These are phyloP conservation scores for Nicotiana tabacum DNA, from an alignment of 257 asterid species.

Conservation along the genomic window DNA sequence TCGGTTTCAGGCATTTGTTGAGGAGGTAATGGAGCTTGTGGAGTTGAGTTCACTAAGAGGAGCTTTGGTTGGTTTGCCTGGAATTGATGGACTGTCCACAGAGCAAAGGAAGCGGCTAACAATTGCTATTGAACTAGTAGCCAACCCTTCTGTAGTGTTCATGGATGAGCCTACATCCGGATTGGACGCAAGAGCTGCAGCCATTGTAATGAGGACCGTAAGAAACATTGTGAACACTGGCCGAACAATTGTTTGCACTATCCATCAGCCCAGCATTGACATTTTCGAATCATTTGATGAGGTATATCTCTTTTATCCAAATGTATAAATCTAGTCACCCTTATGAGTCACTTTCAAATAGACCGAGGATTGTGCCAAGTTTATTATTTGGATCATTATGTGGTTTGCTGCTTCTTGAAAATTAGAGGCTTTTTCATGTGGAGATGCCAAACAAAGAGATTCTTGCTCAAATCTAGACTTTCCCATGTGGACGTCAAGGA, in stretches of 20 bases:
- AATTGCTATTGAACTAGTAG: conserved; percentile 92
- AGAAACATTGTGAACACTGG: conserved; percentile 92
- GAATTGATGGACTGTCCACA: conserved; percentile 88
- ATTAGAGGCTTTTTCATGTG: background rate
- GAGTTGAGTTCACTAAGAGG: conserved; percentile 78
- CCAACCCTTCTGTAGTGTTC: conserved; percentile 87
- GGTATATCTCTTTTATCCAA: conserved; percentile 30
- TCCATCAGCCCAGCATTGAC: conserved; percentile 97
- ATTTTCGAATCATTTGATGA: conserved; percentile 96
- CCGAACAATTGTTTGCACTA: conserved; percentile 93
- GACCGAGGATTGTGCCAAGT: background rate
- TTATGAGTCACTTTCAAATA: background rate
- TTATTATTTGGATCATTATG: background rate
- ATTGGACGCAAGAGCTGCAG: conserved; percentile 95
- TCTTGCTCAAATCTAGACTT: background rate
- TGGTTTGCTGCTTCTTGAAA: background rate
- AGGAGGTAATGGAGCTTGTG: conserved; percentile 95
- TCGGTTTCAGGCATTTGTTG: conserved; percentile 76
- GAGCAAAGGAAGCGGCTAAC: conserved; percentile 95
- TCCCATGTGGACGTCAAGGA: background rate
- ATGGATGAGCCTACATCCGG: conserved; percentile 99
- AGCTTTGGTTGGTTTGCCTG: conserved; percentile 90
- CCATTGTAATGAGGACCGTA: conserved; percentile 97
- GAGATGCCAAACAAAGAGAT: background rate
- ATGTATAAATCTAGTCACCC: background rate